Conservation (phyloP, 2,329 filamentous ascomycete genomes). For the Mycosphaerella sp. region DNA sequence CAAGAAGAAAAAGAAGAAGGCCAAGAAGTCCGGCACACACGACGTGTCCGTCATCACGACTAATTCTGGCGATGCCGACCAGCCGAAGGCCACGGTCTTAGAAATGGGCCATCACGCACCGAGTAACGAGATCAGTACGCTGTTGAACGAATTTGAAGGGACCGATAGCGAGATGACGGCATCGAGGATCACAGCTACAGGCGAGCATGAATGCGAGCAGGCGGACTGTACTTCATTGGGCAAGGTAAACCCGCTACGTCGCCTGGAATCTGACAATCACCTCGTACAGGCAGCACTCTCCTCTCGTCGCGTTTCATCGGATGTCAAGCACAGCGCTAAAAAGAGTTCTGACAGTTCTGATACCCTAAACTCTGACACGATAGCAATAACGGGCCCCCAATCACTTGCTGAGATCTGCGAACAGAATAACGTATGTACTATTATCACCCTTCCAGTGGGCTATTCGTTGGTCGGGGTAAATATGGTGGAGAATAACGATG, state of each 20-base stretch:
- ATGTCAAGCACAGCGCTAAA: slow-evolving; percentile 5
- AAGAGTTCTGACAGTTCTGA: slow-evolving; percentile 12
- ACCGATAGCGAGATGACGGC: not conserved
- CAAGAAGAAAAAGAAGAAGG: slow-evolving; percentile 11
- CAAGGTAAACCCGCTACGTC: slow-evolving; percentile 6
- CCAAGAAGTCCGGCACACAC: slow-evolving; percentile 2
- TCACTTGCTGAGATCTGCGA: slow-evolving; percentile 5
- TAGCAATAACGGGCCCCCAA: not conserved
- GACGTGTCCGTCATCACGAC: not conserved
- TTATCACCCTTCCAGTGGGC: not conserved
- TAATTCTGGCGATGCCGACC: not conserved
- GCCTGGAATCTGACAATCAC: slow-evolving; percentile 2
- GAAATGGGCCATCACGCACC: slow-evolving; percentile 9
- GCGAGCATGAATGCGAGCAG: not conserved
- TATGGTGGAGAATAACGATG: slow-evolving; percentile 3
- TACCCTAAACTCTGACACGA: slow-evolving; percentile 3
- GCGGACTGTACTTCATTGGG: not conserved
- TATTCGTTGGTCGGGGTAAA: not conserved
- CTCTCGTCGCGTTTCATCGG: slow-evolving; percentile 1
- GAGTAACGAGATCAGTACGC: slow-evolving; percentile 6
- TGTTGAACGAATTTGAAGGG: slow-evolving; percentile 3
- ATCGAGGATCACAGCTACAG: not conserved
- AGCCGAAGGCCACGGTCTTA: slow-evolving; percentile 4
- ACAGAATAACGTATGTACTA: slow-evolving; percentile 7
- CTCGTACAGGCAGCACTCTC: slow-evolving; percentile 4